phyloP scores from a whole-genome alignment of 257 asterid genomes.

The Lycium barbarum region DNA sequence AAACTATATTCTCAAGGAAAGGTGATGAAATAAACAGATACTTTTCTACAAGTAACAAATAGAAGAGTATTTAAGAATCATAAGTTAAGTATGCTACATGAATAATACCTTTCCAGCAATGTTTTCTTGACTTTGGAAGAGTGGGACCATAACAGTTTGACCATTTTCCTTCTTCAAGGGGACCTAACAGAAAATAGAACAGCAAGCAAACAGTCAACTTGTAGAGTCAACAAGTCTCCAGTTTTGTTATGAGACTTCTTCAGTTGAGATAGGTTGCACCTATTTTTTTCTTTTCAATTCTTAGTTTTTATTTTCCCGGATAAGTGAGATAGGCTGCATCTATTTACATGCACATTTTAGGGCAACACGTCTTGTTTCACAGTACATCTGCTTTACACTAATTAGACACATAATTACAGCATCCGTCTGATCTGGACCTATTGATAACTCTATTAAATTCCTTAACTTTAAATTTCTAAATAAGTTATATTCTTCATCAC shows the following conservation, averaged over 20 bases:
- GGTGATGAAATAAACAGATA: not conserved
- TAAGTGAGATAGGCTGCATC: conserved; percentile 15
- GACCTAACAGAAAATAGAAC: conserved; percentile 38
- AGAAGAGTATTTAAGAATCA: not conserved
- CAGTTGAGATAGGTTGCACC: conserved; percentile 10
- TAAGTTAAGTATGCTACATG: not conserved
- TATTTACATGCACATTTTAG: conserved; percentile 21
- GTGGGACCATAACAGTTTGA: conserved; percentile 58
- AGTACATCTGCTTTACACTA: conserved; percentile 3
- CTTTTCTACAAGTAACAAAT: conserved; percentile 8
- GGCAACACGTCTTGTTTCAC: not conserved
- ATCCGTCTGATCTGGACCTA: not conserved
- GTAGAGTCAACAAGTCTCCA: conserved; percentile 7
- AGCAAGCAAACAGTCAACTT: conserved; percentile 19
- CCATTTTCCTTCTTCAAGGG: conserved; percentile 60
- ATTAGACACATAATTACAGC: conserved; percentile 1
- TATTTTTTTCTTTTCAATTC: not conserved
- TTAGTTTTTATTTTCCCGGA: not conserved
- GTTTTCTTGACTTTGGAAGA: conserved; percentile 62
- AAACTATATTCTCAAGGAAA: conserved; percentile 2
- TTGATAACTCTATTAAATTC: not conserved
- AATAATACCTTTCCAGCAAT: conserved; percentile 54
- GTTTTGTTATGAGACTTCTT: conserved; percentile 13
- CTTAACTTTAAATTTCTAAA: conserved; percentile 5
- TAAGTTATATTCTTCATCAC: conserved; percentile 20